Evolutionary conservation across 1,284 basidiomycete species (phyloP), one percentile per base, ranked within the genome.

Genomic region (Ganoderma lingzhi): DNA sequence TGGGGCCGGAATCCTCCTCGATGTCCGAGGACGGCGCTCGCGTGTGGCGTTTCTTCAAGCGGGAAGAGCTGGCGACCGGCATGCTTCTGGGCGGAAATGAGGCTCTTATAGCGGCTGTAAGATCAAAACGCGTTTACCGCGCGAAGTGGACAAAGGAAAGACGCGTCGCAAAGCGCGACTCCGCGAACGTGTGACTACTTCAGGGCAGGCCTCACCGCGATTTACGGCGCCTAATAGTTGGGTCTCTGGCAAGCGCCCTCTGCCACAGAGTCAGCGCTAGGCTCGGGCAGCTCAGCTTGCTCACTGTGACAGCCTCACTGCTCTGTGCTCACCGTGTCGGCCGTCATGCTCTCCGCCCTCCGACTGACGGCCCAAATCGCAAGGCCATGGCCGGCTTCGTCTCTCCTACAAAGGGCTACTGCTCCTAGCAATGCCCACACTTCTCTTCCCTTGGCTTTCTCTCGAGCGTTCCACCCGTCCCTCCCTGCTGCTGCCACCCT

Each of bases 401-500:
- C 68, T 12, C 41, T 68, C 15, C 65, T 75, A 8, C 72, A 63
- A 28, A 70, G 66, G 37, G 41, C 55, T 32, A 42, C 69, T 19
- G 17, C 64, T 35, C 71, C 69, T 65, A 69, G 69, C 61, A 65
- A 64, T 30, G 37, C 66, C 15, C 68, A 71, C 53, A 41, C 65
- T 51, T 61, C 73, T 51, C 60, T 67, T 64, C 32, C 68, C 63
- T n/a, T 69, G 75, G 35, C 74, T 45, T 62, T 61, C n/a, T 44
- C 53, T 59, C 88, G 90, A 70, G 78, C 85, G 12, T 95, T 96
- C 81, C 91, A 93, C 70, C 81, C 88, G 6, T 87, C 93, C 23
- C 82, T 88, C 0, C 82, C 86, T 15, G 77, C 87, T 4, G 80
- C 83, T 67, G 86, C 86, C 56, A 97, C 96, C 0, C 87, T 96